Evolutionary conservation across 2,329 filamentous ascomycete genomes (phyloP), one percentile per base, ranked within the genome.

Genomic region (Colletotrichum spaethianum): DNA sequence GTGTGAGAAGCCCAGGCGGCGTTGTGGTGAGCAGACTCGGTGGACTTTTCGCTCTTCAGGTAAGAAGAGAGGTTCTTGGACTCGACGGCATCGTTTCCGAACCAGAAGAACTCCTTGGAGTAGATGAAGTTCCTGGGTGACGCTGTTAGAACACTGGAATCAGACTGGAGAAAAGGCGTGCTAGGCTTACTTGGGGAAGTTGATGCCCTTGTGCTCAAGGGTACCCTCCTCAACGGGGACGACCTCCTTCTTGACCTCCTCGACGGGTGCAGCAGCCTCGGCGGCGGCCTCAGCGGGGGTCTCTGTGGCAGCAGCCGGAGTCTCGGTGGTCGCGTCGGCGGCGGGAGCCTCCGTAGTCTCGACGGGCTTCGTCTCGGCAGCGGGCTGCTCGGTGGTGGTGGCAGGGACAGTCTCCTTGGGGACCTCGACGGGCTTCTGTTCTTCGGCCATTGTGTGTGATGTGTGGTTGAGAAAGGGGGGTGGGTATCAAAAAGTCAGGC

Each of bases 51-150:
- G 79, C 91, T 92, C 85, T 95, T 94, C 77, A 97, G 88, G 87
- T 96, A 98, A 78, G 88, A 85, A 76, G 88, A 84, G 69, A 98
- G 89, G 80, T 92, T 88, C 84, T 96, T 93, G 77, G 90, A 85
- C 79, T 95, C 90, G 72, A 97, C 83, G 61, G 93, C 85, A 67
- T 95, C 93, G 61, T 90, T 86, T 77, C 91, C 90, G 85, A 96
- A 94, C 90, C 92, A 95, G 87, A 98, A 98, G 86, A 94, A 94
- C 82, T 95, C 94, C 91, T 98, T 98, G 83, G 92, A 91, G 86
- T 95, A 95, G 78, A 94, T 91, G 80, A 98, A 90, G 83, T 94
- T 93, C 90, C 94, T 97, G 77, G 40, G 28, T 26, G 42, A 7
- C 33, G 28, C 8, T 44, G 76, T 80, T 75, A 82, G 78, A 66